Percentiles rank a stretch among this genome's conserved stretches.
These are phyloP conservation scores for Alternaria brassicicola DNA, from an alignment of 2,329 filamentous ascomycete genomes.

Conservation along the genomic window DNA sequence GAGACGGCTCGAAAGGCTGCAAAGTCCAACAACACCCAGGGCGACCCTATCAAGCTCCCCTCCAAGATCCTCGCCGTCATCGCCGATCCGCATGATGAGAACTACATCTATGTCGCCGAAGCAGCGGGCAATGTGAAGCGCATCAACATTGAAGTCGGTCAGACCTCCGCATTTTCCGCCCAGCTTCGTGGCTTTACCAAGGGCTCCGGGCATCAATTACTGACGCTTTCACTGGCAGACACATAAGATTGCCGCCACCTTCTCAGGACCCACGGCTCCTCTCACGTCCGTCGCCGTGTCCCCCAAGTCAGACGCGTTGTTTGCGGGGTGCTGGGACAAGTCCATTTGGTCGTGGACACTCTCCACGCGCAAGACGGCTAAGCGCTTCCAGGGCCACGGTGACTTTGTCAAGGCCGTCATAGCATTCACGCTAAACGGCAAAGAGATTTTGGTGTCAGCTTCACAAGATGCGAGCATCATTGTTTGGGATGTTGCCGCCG, in stretches of 20 bases:
- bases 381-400: constrained; percentile 74
- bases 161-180: constrained; percentile 34
- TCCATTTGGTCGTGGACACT: constrained; percentile 81
- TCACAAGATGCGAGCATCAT: constrained; percentile 60
- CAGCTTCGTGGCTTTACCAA: not conserved
- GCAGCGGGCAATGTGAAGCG: constrained; percentile 80
- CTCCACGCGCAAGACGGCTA: constrained; percentile 50
- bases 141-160: constrained; percentile 76
- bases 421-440: constrained; percentile 64
- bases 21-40: constrained; percentile 81
- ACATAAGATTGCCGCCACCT: constrained; percentile 56
- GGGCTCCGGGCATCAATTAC: constrained; percentile 1
- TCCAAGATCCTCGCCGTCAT: constrained; percentile 84
- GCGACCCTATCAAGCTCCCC: constrained; percentile 77
- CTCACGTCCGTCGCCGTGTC: constrained; percentile 55
- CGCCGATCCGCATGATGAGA: constrained; percentile 67
- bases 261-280: constrained; percentile 78
- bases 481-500: constrained; percentile 77
- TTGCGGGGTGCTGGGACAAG: constrained; percentile 95
- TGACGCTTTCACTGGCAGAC: constrained; percentile 29
- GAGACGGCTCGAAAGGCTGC: constrained; percentile 68
- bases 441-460: constrained; percentile 59
- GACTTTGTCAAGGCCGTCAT: constrained; percentile 91
- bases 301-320: constrained; percentile 61
- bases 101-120: constrained; percentile 78